Base-by-base conservation (phyloP, 1,284 basidiomycete genomes). In the Austroboletus olivaceoglutinosus region DNA sequence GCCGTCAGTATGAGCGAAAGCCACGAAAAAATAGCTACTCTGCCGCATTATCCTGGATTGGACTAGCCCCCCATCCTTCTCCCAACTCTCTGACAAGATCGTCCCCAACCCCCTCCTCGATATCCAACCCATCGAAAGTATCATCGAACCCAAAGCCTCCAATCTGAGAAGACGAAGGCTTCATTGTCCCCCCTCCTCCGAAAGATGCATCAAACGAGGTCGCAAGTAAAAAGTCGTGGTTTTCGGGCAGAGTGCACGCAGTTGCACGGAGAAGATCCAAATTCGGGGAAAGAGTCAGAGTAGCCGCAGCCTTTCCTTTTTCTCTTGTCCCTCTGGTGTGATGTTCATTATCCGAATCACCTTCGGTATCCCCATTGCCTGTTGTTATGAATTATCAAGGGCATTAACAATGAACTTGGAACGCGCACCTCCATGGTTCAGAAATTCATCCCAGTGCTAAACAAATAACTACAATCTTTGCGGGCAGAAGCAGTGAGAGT, bases 21-120 rank as follows among this genome's bases (percentile, higher is more conserved):
- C 21, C n/a, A 25, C 21, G 18, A 36, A 36, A 37, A 31, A 45
- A 27, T 34, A 22, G 22, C 39, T 58, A 58, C 60, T 58, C 54
- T 36, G 48, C 22, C 18, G n/a, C 43, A 29, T 48, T 58, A 27
- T 63, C 54, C 25, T 63, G 68, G 19, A 59, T 41, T 4, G 68
- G 66, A 45, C 68, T 67, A 31, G 58, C 61, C 15, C 74, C 80
- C 87, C 88, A 90, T 23, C 76, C 83, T 57, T 82, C 81, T 30
- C 86, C 88, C 4, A 90, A 72, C 58, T 90, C 88, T 54, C 74
- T 75, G 4, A 83, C 85, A 23, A 90, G 70, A 57, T 90, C 88
- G 39, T 88, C 86, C 3, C 78, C 82, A 18, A 86, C 68, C 16
- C 72, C 78, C 6, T 75, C 80, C n/a, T 70, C 79, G 21, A 85